These are phyloP conservation scores for Penicillium hesseltinei DNA, from an alignment of 2,329 filamentous ascomycete genomes.

Conservation along the genomic window DNA sequence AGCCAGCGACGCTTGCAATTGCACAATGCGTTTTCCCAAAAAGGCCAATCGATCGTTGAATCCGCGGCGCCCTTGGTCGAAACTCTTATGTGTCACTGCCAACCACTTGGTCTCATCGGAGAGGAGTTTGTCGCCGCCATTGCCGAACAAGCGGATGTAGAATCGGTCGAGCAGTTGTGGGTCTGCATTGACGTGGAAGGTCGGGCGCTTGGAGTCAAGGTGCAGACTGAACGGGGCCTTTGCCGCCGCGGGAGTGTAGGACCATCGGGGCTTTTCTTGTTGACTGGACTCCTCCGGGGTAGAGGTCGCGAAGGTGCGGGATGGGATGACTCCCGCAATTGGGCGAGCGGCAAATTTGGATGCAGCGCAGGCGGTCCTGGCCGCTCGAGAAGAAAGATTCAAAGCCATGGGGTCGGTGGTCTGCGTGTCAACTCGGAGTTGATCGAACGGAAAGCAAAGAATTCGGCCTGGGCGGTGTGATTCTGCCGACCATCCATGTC, in stretches of 20 bases:
- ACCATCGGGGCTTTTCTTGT: slow-evolving; percentile 61
- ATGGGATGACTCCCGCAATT: slow-evolving; percentile 13
- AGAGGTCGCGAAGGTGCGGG: slow-evolving; percentile 28
- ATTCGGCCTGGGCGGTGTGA: slow-evolving; percentile 25
- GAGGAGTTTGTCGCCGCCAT: slow-evolving; percentile 68
- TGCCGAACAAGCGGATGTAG: slow-evolving; percentile 74
- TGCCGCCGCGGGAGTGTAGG: slow-evolving; percentile 66
- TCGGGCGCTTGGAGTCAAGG: slow-evolving; percentile 32
- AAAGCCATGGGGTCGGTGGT: slow-evolving; percentile 46
- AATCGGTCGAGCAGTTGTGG: slow-evolving; percentile 71
- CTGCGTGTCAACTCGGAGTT: slow-evolving; percentile 17
- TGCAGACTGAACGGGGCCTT: slow-evolving; percentile 61
- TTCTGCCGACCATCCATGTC: slow-evolving; percentile 17
- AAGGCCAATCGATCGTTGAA: slow-evolving; percentile 94
- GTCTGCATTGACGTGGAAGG: slow-evolving; percentile 70
- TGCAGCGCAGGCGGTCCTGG: slow-evolving; percentile 35
- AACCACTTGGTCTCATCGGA: slow-evolving; percentile 95
- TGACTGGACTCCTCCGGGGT: slow-evolving; percentile 27
- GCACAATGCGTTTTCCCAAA: slow-evolving; percentile 66
- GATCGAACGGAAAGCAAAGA: slow-evolving; percentile 21
- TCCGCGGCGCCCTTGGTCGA: slow-evolving; percentile 88
- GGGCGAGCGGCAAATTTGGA: slow-evolving; percentile 21
- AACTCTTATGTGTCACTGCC: slow-evolving; percentile 96
- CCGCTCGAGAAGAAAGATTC: slow-evolving; percentile 44
- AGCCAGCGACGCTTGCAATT: slow-evolving; percentile 63